Evolutionary conservation across 1,284 basidiomycete genomes (phyloP), one percentile per base, ranked within the genome.

Genomic region (Vanrija pseudolonga): DNA sequence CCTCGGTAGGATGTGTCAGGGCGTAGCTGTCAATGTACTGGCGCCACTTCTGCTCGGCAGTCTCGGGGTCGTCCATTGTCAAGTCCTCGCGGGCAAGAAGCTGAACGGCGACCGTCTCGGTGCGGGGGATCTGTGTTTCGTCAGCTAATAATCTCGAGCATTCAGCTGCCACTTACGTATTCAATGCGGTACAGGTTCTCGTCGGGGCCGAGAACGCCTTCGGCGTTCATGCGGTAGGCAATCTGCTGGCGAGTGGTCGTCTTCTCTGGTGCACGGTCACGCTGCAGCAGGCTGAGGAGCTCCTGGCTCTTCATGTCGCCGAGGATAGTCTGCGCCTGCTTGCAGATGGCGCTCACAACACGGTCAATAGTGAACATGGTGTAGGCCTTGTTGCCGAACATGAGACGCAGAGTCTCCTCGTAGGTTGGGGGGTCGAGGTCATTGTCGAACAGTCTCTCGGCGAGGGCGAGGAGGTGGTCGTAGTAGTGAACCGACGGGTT

Each of bases 321-420:
- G 32, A 94, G 80, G 50, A 93, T 81, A 28, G 83, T 79, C 74
- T 96, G 91, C 2, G 87, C 83, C 80, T 88, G 92, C 73, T 89
- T 96, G 76, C 91, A 86, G 65, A 91, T 82, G n/a, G 84, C 82
- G 3, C 87, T 88, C 51, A 95, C 84, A 47, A 95, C 81, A 73
- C 95, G 92, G 78, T 97, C 93, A n/a, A 96, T 78, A 0, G 93
- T 96, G 71, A 95, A 96, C 68, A 90, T 84, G 67, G 87, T 87
- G 73, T 90, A 95, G 65, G 92, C 93, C 81, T 92, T 89, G 62
- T 87, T 94, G 32, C 92, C 90, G 79, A 95, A 98, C 82, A 98
- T 94, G 84, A 90, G 91, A 56, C 96, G 80, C 82, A 96, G 85
- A 65, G 91, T 89, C 72, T 98, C 95, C 73, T 98, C 96, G 69